Percentiles rank a stretch among this genome's conserved stretches.
Conservation (phyloP, 2,329 filamentous ascomycete species). For the Trichoderma pleuroti region DNA sequence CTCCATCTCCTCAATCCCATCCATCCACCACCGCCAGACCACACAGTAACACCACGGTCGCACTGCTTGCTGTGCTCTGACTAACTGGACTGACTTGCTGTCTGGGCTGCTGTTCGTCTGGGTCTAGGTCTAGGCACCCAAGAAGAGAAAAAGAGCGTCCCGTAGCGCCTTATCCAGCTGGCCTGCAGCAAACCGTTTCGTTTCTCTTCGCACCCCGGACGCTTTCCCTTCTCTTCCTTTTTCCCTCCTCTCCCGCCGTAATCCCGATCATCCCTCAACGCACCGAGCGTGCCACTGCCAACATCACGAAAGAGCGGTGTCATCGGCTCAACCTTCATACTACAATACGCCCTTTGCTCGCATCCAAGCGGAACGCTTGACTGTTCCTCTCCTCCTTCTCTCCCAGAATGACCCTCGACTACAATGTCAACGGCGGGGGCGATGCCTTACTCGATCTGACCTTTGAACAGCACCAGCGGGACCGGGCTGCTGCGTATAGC, state of each 20-base stretch:
- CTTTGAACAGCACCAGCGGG: slow-evolving; percentile 57
- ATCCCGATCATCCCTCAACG: slow-evolving; percentile 16
- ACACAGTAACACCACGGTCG: background rate
- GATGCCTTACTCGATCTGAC: slow-evolving; percentile 60
- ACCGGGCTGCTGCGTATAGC: slow-evolving; percentile 44
- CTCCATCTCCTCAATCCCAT: slow-evolving; percentile 5
- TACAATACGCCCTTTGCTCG: slow-evolving; percentile 36
- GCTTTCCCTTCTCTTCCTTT: slow-evolving; percentile 15
- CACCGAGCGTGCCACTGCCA: slow-evolving; percentile 22
- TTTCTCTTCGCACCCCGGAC: slow-evolving; percentile 14
- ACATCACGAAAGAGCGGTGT: slow-evolving; percentile 45
- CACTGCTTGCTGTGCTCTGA: background rate
- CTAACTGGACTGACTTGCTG: background rate
- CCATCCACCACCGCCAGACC: background rate
- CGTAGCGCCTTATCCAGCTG: slow-evolving; percentile 9
- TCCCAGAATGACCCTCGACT: slow-evolving; percentile 56
- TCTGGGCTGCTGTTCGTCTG: slow-evolving; percentile 5
- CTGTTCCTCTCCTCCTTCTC: slow-evolving; percentile 28
- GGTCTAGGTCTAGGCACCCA: background rate
- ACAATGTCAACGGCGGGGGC: slow-evolving; percentile 52
- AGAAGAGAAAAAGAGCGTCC: background rate
- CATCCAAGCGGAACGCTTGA: slow-evolving; percentile 29
- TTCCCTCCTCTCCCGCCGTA: slow-evolving; percentile 24
- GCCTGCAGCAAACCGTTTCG: slow-evolving; percentile 20
- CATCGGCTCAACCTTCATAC: slow-evolving; percentile 35